These are phyloP conservation scores for Torulaspora globosa DNA, from an alignment of 1,139 yeast species.

Conservation along the genomic window DNA sequence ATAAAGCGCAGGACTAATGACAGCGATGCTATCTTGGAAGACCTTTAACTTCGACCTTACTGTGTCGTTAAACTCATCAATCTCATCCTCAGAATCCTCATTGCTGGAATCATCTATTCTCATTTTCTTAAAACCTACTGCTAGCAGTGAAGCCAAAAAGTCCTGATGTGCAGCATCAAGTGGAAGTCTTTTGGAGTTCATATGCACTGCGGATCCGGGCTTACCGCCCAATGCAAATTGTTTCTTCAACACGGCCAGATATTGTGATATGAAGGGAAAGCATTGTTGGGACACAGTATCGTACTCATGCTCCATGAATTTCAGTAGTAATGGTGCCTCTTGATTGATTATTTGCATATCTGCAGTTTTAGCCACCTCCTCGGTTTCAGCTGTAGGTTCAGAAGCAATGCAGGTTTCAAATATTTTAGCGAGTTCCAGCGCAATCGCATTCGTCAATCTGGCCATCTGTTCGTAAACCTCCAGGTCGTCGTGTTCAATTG, in stretches of 20 bases:
- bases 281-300: slow-evolving; percentile 86
- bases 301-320: slow-evolving; percentile 68
- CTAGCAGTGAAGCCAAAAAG: slow-evolving; percentile 58
- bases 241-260: slow-evolving; percentile 66
- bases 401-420: slow-evolving; percentile 37
- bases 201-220: slow-evolving; percentile 37
- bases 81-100: slow-evolving; percentile 63
- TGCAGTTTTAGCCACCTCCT: slow-evolving; percentile 41
- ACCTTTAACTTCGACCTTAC: slow-evolving; percentile 62
- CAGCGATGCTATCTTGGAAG: slow-evolving; percentile 82
- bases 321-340: slow-evolving; percentile 69
- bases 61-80: slow-evolving; percentile 74
- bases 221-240: slow-evolving; percentile 38
- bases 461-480: slow-evolving; percentile 79
- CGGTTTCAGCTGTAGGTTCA: slow-evolving; percentile 26
- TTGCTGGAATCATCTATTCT: slow-evolving; percentile 73
- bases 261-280: slow-evolving; percentile 74
- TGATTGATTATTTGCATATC: slow-evolving; percentile 49
- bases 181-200: slow-evolving; percentile 38
- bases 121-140: slow-evolving; percentile 71
- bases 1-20: slow-evolving; percentile 68
- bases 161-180: slow-evolving; percentile 41
- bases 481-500: slow-evolving; percentile 41
- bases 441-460: slow-evolving; percentile 68
- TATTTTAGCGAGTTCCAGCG: slow-evolving; percentile 66